Evolutionary conservation across 2,329 filamentous ascomycete species (phyloP), one percentile per base, ranked within the genome.

Genomic region (Plectosphaerella sp.): DNA sequence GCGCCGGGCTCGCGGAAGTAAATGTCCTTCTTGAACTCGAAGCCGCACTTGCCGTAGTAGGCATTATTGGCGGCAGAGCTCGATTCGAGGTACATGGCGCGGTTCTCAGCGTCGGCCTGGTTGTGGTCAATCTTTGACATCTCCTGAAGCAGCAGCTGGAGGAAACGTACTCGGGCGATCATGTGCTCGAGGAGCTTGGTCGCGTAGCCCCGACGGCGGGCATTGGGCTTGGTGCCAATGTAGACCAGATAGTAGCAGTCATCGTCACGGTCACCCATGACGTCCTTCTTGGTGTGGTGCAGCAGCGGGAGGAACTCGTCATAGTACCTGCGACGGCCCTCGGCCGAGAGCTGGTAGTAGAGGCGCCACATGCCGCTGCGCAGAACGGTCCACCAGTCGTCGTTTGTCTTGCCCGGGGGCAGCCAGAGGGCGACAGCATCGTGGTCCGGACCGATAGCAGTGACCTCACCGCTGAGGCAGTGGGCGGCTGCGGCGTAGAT

Each of bases 201-300:
- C 15, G 84, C 88, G 67, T 89, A 89, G 11, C 90, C 89, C 60
- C 85, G 85, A 47, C 88, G 83, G 55, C 87, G 82, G 5, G 85
- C 83, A 55, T 75, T 77, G 35, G 87, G 83, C 67, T 85, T 87
- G 48, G 88, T 91, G 56, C 89, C 90, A 55, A 95, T 76, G 68
- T 93, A 94, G 47, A 91, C 88, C 51, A 95, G 83, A 67, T 94
- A 94, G 78, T 89, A 94, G 64, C 81, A 84, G 55, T 87, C 76
- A 59, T 75, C 67, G 64, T 90, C 86, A 48, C 83, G 78, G 39
- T 79, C 75, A 20, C 86, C 86, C 67, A 94, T 79, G 55, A 88
- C 77, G 55, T 82, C 76, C 55, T 77, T 72, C 74, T 92, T 92
- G 62, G 86, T 86, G 59, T 84, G 73, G 69, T 89, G 83, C 57